These are phyloP conservation scores for Handroanthus guayacan DNA, from an alignment of 257 asterid genomes.

Conservation along the genomic window DNA sequence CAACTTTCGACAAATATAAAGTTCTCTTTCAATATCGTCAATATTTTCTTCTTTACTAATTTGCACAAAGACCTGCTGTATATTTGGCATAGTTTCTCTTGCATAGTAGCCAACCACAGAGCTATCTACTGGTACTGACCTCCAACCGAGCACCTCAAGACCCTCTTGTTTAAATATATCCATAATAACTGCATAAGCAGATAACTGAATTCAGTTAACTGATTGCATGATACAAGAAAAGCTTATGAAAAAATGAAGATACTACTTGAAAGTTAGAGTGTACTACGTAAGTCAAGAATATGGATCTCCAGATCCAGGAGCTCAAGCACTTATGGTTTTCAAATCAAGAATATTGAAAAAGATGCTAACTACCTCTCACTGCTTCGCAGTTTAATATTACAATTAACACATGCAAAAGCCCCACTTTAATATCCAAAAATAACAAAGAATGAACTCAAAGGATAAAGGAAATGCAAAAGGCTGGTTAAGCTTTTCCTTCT, in stretches of 20 bases:
- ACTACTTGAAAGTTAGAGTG: slow-evolving; percentile 14
- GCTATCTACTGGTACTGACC: slow-evolving; percentile 86
- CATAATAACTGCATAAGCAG: slow-evolving; percentile 66
- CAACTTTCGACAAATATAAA: slow-evolving; percentile 89
- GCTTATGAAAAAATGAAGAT: background rate
- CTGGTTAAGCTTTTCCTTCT: background rate
- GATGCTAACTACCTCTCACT: background rate
- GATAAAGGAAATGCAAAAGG: background rate
- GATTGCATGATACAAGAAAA: slow-evolving; percentile 1
- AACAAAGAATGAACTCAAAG: background rate
- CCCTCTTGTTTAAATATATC: slow-evolving; percentile 88
- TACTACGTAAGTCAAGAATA: background rate
- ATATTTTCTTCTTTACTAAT: slow-evolving; percentile 82
- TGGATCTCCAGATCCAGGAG: slow-evolving; percentile 19
- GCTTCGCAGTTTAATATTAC: background rate
- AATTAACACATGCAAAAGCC: background rate
- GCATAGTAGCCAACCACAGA: slow-evolving; percentile 90
- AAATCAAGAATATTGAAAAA: slow-evolving; percentile 12
- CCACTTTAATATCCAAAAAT: background rate
- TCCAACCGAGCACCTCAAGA: slow-evolving; percentile 98
- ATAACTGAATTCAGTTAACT: slow-evolving; percentile 33
- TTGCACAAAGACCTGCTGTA: slow-evolving; percentile 93
- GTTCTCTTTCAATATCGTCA: slow-evolving; percentile 96
- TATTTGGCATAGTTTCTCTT: slow-evolving; percentile 84
- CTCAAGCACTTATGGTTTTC: slow-evolving; percentile 9